Conservation (phyloP, 1,284 basidiomycete genomes). For the Violaceomyces palustris region DNA sequence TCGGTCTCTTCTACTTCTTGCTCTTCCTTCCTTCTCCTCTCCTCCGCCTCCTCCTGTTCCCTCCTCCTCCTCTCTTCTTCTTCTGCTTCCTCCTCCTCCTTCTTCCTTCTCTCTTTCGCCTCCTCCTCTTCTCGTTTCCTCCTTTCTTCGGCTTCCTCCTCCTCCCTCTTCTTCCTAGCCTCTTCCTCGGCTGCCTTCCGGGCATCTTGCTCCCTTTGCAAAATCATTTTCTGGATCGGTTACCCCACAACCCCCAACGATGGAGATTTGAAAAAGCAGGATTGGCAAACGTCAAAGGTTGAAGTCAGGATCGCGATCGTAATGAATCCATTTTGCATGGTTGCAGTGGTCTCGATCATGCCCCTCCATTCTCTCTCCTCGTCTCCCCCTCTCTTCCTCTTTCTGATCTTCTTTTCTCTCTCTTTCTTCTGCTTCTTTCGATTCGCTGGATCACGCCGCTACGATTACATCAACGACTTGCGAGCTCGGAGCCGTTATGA, state of each 20-base stretch:
- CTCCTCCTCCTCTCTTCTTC: conserved; percentile 16
- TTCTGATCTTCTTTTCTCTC: no score
- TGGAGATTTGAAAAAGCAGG: no score
- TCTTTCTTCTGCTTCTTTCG: no score
- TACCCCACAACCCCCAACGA: no score
- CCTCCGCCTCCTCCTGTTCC: conserved; percentile 2
- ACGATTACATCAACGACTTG: not conserved
- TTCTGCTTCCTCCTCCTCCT: conserved; percentile 2
- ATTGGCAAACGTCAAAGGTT: no score
- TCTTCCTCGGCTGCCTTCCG: conserved; percentile 17
- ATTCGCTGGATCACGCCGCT: no score
- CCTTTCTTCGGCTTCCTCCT: conserved; percentile 20
- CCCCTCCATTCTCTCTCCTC: no score
- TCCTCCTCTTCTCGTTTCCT: conserved; percentile 3
- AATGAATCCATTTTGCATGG: no score
- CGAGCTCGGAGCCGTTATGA: not conserved
- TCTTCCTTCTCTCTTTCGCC: not conserved
- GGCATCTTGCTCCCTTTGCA: conserved; percentile 21
- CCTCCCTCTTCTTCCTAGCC: conserved; percentile 9
- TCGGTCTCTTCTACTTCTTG: conserved; percentile 1
- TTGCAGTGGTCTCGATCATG: no score
- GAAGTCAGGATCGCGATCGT: no score
- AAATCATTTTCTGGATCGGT: no score
- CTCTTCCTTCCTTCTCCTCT: conserved; percentile 5
- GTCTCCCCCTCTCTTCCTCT: no score